Evolutionary conservation across 2,329 filamentous ascomycete species (phyloP).

Genomic region (Daldinia sp.): DNA sequence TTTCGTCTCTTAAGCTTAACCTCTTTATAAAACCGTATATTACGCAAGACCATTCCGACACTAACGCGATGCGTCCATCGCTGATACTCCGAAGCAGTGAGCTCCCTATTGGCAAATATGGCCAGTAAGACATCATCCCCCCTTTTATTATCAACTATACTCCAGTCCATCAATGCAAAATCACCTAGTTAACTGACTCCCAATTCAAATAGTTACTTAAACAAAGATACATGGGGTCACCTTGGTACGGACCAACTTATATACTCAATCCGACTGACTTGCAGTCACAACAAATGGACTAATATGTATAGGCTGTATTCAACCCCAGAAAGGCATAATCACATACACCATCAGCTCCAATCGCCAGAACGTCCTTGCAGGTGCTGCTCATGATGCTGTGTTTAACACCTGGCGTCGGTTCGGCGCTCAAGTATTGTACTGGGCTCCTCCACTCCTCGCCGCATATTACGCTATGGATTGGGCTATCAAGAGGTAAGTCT

Average conservation of each 20-base stretch:
- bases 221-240: constrained; percentile 42
- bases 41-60: background rate
- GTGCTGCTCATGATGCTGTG: constrained; percentile 80
- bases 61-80: constrained; percentile 30
- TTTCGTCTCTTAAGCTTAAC: background rate
- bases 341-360: constrained; percentile 84
- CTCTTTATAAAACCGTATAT: background rate
- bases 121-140: constrained; percentile 27
- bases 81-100: constrained; percentile 32
- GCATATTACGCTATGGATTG: constrained; percentile 89
- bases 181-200: background rate
- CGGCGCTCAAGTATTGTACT: constrained; percentile 86
- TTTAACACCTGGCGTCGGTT: constrained; percentile 95
- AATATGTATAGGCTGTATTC: constrained; percentile 57
- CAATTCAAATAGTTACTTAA: constrained; percentile 31
- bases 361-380: constrained; percentile 86
- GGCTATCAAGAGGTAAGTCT: constrained; percentile 85
- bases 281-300: background rate
- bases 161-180: background rate
- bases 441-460: constrained; percentile 79
- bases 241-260: constrained; percentile 29
- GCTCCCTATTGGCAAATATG: constrained; percentile 37
- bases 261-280: background rate
- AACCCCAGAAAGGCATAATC: constrained; percentile 70
- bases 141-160: background rate